Evolutionary conservation across 139 green algal genomes (phyloP), one percentile per base, ranked within the genome.

Genomic region (Diplosphaera chodatii): DNA sequence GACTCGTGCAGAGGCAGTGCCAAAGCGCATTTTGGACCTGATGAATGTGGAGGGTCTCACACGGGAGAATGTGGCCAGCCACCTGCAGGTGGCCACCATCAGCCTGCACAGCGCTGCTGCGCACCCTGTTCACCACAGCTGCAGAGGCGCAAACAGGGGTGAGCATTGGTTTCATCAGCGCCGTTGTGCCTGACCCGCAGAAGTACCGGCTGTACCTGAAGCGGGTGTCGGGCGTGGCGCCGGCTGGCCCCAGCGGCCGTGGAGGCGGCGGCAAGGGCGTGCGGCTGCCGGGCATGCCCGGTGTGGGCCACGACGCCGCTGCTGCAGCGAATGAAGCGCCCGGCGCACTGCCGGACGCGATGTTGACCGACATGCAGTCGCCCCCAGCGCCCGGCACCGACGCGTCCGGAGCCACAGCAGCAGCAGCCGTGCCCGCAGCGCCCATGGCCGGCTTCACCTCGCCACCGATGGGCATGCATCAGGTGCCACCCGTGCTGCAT

Each of bases 141-240:
- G n/a, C n/a, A n/a, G n/a, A n/a, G n/a, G n/a, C n/a, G n/a, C n/a
- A n/a, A n/a, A n/a, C n/a, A n/a, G n/a, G n/a, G n/a, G n/a, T n/a
- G n/a, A n/a, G n/a, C n/a, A n/a, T n/a, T n/a, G n/a, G n/a, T n/a
- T n/a, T n/a, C n/a, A n/a, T n/a, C n/a, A n/a, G n/a, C n/a, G n/a
- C n/a, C n/a, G n/a, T 48, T 10, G 6, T 48, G 37, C 27, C 31
- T 32, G 30, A 20, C 13, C 22, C 83, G 75, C 93, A 97, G 78
- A 98, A 97, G 81, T 98, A 98, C 81, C 84, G 92, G 15, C 79
- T 98, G 63, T 97, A 97, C 82, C 76, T 98, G 18, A 97, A 96
- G 76, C 73, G 88, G 23, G 81, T 97, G 66, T 71, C 75, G n/a
- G 76, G 78, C 15, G 70, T 75, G 1, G 32, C 40, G 16, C 10